Conservation (phyloP, 495 filamentous ascomycete genomes). For the Penicillium lagena region DNA sequence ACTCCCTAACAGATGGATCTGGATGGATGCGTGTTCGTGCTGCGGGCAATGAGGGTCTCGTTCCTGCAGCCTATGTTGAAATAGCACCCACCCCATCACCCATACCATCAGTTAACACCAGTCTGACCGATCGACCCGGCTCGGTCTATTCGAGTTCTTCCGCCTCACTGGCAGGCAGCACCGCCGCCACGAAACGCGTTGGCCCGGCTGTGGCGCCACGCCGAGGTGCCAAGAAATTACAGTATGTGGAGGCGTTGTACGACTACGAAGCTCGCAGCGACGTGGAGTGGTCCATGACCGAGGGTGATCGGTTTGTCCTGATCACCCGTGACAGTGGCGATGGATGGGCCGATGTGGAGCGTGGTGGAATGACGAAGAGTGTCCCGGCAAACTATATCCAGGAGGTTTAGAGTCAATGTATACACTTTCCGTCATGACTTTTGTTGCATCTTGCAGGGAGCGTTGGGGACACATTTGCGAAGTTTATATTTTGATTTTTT, state of each 20-base stretch:
- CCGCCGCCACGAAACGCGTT: conserved; percentile 62
- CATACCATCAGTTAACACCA: conserved; percentile 25
- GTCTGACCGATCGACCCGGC: conserved; percentile 42
- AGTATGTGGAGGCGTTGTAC: conserved; percentile 89
- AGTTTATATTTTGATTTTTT: conserved; percentile 1
- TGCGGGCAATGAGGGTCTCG: conserved; percentile 66
- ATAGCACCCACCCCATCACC: conserved; percentile 39
- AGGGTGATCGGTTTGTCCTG: conserved; percentile 88
- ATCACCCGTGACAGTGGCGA: conserved; percentile 80
- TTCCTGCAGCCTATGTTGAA: conserved; percentile 79
- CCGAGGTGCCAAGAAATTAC: conserved; percentile 89
- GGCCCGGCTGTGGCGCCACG: conserved; percentile 90
- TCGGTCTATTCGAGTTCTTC: conserved; percentile 80
- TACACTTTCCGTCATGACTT: conserved; percentile 1
- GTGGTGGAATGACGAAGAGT: conserved; percentile 80
- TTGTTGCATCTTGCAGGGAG: too few species aligned
- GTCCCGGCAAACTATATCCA: conserved; percentile 93
- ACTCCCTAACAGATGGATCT: conserved; percentile 59
- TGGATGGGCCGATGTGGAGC: conserved; percentile 96
- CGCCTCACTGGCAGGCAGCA: conserved; percentile 56
- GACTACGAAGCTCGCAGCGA: conserved; percentile 84
- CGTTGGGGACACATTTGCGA: too few species aligned
- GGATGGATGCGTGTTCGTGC: conserved; percentile 83
- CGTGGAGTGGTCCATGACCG: conserved; percentile 79
- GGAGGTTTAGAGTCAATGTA: conserved; percentile 42